A percentile compares a stretch with the other conserved stretches of the same genome.
Conservation (phyloP, 129 eudicot genomes). For the Lactuca sativa region DNA sequence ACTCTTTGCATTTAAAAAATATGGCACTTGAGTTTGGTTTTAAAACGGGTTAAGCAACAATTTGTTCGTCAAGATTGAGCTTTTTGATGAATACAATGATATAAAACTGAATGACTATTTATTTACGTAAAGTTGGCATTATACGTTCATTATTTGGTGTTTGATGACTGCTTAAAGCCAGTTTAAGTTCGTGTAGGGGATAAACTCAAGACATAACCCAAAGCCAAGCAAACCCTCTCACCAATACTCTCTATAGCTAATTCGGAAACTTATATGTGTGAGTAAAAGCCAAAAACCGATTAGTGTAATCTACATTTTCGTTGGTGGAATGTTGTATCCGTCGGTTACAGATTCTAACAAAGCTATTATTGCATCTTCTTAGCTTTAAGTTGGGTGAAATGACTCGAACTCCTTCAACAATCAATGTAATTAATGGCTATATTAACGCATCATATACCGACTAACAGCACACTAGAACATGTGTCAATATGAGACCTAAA, state of each 20-base stretch:
- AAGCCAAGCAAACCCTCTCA: neutral
- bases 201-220: neutral
- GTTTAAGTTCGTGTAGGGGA: no score
- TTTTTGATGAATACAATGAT: no score
- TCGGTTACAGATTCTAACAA: neutral
- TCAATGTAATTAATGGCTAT: neutral
- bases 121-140: no score
- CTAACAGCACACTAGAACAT: neutral
- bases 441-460: neutral
- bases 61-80: no score
- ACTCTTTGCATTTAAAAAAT: no score
- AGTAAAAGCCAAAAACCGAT: no score
- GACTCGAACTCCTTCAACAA: neutral
- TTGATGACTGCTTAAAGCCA: neutral
- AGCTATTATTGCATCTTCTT: slow-evolving; percentile 2
- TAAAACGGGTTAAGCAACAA: no score
- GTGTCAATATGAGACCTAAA: neutral
- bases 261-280: neutral
- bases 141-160: neutral
- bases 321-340: neutral
- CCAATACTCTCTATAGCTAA: neutral
- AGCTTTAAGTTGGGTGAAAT: neutral
- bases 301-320: neutral
- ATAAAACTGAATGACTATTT: no score
- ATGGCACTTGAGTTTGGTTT: no score